A percentile compares a stretch with the other conserved stretches of the same genome.
phyloP scores from a whole-genome alignment of 768 basidiomycete species.

The Tulasnella sp. region DNA sequence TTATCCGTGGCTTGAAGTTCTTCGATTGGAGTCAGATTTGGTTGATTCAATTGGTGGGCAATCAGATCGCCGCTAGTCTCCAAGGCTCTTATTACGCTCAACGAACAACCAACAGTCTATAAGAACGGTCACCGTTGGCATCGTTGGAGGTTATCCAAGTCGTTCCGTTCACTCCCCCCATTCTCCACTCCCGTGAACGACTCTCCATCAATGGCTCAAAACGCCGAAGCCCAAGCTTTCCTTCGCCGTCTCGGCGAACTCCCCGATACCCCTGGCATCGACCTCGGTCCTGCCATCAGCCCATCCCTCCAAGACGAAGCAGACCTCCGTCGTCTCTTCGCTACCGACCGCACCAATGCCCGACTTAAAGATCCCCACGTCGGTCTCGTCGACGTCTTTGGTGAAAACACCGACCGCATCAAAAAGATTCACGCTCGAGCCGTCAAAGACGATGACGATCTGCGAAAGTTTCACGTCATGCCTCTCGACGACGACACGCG shows the following conservation, averaged over 20 bases:
- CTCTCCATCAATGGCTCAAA: conserved; percentile 5
- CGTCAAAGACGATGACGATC: conserved; percentile 39
- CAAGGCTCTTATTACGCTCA: neutral
- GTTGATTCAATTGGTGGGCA: neutral
- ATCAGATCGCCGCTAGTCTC: neutral
- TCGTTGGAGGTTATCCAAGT: neutral
- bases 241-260: conserved; percentile 8
- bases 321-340: conserved; percentile 48
- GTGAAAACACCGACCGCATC: conserved; percentile 39
- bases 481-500: conserved; percentile 40
- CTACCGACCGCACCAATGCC: conserved; percentile 42
- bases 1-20: neutral
- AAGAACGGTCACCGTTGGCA: neutral
- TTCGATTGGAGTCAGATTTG: neutral
- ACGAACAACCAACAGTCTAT: neutral
- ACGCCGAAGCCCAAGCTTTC: conserved; percentile 2
- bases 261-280: conserved; percentile 26
- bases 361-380: conserved; percentile 45
- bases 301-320: conserved; percentile 53
- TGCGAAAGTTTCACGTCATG: conserved; percentile 46
- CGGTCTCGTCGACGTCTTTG: conserved; percentile 54
- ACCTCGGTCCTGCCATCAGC: conserved; percentile 41
- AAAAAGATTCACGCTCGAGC: conserved; percentile 46
- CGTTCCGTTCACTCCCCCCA: neutral
- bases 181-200: neutral